Conservation (phyloP, 306 rosid genomes). For the Oxytropis ochrocephala region DNA sequence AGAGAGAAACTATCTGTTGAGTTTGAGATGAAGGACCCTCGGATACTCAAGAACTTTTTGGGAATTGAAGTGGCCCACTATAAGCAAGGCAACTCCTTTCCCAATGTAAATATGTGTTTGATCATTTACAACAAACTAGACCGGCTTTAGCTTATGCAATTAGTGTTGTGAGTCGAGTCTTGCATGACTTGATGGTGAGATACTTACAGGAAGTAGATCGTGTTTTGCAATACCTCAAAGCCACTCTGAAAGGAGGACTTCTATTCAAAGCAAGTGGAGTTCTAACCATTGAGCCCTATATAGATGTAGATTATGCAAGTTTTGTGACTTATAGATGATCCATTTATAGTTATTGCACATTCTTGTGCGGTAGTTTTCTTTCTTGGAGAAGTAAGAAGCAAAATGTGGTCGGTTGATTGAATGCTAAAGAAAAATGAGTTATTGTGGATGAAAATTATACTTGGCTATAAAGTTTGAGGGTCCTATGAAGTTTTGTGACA, state of each 20-base stretch:
- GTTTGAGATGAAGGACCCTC: neutral
- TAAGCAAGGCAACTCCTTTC: too few relatives aligned
- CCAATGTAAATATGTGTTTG: too few relatives aligned
- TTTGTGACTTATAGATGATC: neutral
- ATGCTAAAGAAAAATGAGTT: too few relatives aligned
- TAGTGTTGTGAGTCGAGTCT: neutral
- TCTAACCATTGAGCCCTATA: neutral
- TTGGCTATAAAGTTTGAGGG: too few relatives aligned
- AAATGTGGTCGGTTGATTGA: too few relatives aligned
- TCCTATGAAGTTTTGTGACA: too few relatives aligned
- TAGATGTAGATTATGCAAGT: neutral
- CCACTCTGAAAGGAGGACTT: neutral
- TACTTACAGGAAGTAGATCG: neutral
- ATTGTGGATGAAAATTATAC: too few relatives aligned
- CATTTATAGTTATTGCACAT: too few relatives aligned
- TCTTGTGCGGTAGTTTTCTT: too few relatives aligned
- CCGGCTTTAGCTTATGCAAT: neutral
- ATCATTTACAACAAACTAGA: too few relatives aligned
- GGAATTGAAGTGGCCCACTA: neutral
- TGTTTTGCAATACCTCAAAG: neutral
- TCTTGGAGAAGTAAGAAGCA: too few relatives aligned
- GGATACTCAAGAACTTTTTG: neutral
- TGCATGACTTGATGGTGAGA: neutral
- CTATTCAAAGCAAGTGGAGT: neutral
- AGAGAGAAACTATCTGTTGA: neutral